Base-by-base conservation (phyloP, 345 rosid genomes). In the Eucalyptus sp. region DNA sequence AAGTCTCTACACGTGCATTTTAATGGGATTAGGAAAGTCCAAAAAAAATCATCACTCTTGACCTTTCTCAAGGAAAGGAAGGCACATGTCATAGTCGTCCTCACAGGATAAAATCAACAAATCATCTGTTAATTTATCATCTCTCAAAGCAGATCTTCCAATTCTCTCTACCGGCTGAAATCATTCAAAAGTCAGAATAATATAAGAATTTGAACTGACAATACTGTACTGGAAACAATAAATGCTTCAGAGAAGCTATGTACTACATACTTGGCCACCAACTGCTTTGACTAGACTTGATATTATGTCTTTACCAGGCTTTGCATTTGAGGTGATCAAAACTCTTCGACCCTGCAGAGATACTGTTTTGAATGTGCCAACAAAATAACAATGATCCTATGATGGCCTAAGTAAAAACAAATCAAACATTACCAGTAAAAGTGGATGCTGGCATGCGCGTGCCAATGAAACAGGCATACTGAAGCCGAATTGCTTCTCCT, bases 51-150 rank as follows among this genome's bases (percentile, higher is more conserved):
- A 56, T 76, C 24, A 68, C 50, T 31, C 2, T 54, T 64, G 60
- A 97, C 99, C 99, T 95, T 91, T 96, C 91, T 96, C 96, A 58
- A 96, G 96, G 91, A 96, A 95, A 88, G 96, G 97, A 41, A 93
- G 89, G 80, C 95, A 93, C 66, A 90, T 88, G 84, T 86, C 89
- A 22, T 92, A 93, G 92, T 96, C 99, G 90, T 96, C 97, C 91
- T 95, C 98, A 91, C 98, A 95, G 49, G 99, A 97, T 60, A 97
- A 86, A 90, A 97, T 90, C 92, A 97, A 93, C 89, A 97, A 88
- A 92, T 96, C 93, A 86, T 93, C 95, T 29, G 92, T 88, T 56
- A 93, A 71, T 83, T 88, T 93, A 71, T 91, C 95, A 87, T 95
- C 96, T 92, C 91, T 94, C 87, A 95, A 50, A 89, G 92, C 90